A percentile compares a stretch with the other conserved stretches of the same genome.
Evolutionary conservation across 768 basidiomycete genomes (phyloP).

Genomic region (Cystobasidium onofrii): DNA sequence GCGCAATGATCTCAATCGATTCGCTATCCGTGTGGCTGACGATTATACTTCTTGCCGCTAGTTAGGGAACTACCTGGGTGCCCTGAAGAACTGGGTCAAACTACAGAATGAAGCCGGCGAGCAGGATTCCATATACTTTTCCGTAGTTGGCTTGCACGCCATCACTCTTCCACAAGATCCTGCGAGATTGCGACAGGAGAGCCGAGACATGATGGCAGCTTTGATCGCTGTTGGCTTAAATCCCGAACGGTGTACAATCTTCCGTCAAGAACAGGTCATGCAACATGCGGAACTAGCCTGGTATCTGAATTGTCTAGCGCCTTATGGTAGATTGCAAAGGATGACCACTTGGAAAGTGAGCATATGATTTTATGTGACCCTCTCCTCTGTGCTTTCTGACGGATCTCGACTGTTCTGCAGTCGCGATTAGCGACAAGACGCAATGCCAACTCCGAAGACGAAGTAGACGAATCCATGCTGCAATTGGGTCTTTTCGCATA

Average conservation of each 20-base stretch:
- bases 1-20: not conserved
- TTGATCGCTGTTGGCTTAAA: conserved; percentile 79
- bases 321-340: conserved; percentile 68
- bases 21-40: not conserved
- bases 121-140: conserved; percentile 56
- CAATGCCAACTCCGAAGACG: conserved; percentile 65
- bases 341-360: conserved; percentile 97
- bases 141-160: conserved; percentile 89
- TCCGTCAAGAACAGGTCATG: conserved; percentile 80
- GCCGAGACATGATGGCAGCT: conserved; percentile 69
- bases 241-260: conserved; percentile 63
- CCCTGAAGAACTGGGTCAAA: conserved; percentile 77
- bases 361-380: not conserved
- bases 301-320: conserved; percentile 77
- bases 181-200: conserved; percentile 54
- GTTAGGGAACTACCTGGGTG: conserved; percentile 91
- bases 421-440: conserved; percentile 64
- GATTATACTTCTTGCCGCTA: conserved; percentile 44
- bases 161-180: conserved; percentile 86
- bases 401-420: conserved; percentile 46
- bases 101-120: conserved; percentile 53
- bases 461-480: conserved; percentile 70
- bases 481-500: conserved; percentile 84
- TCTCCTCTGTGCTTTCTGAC: not conserved
- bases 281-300: conserved; percentile 80